Conservation (phyloP, 2,329 filamentous ascomycete species). For the Ophiobolus disseminans region DNA sequence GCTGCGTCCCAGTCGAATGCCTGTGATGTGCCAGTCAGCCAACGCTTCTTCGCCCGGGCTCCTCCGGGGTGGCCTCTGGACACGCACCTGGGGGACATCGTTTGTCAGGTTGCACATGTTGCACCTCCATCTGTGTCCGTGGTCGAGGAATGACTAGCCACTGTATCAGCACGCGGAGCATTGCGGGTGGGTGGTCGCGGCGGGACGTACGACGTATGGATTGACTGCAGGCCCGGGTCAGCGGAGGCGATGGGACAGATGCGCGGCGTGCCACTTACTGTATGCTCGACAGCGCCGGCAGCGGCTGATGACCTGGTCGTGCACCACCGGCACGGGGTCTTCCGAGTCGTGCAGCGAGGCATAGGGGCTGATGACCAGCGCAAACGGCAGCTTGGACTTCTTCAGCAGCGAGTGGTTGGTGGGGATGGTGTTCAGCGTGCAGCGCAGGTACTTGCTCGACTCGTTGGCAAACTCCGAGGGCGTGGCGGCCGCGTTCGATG, state of each 20-base stretch:
- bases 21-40: slow-evolving; percentile 8
- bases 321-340: slow-evolving; percentile 87
- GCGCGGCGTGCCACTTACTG: slow-evolving; percentile 17
- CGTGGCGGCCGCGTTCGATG: slow-evolving; percentile 91
- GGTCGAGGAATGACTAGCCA: slow-evolving; percentile 76
- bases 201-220: slow-evolving; percentile 73
- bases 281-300: slow-evolving; percentile 96
- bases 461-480: slow-evolving; percentile 92
- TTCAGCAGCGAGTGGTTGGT: slow-evolving; percentile 92
- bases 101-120: slow-evolving; percentile 99
- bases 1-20: slow-evolving; percentile 98
- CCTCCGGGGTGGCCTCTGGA: neutral
- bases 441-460: slow-evolving; percentile 90
- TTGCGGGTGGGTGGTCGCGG: neutral
- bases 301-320: slow-evolving; percentile 96
- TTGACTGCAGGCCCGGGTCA: slow-evolving; percentile 85
- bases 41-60: neutral
- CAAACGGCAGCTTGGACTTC: slow-evolving; percentile 92
- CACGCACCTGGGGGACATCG: slow-evolving; percentile 80
- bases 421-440: slow-evolving; percentile 91
- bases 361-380: slow-evolving; percentile 95
- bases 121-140: slow-evolving; percentile 97
- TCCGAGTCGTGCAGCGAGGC: slow-evolving; percentile 90
- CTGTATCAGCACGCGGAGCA: slow-evolving; percentile 9
- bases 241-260: slow-evolving; percentile 55